phyloP scores from a whole-genome alignment of 2,329 filamentous ascomycete species.

The Aspergillus versicolor region DNA sequence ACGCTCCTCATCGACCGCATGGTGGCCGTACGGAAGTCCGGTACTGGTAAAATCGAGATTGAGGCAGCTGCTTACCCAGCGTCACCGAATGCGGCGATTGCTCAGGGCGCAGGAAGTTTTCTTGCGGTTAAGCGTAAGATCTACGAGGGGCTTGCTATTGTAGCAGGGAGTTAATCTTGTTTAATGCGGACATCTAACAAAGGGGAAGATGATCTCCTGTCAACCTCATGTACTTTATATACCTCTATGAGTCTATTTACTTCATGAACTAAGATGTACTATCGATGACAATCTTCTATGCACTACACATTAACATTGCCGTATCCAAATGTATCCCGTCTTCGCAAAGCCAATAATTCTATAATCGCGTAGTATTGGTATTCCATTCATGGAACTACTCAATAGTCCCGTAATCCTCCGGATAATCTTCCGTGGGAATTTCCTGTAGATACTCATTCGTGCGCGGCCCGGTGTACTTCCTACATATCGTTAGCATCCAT shows the following conservation, averaged over 20 bases:
- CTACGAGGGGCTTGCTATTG: slow-evolving; percentile 89
- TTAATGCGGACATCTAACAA: neutral
- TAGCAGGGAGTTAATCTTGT: slow-evolving; percentile 60
- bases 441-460: slow-evolving; percentile 52
- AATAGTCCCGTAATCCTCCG: slow-evolving; percentile 18
- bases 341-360: neutral
- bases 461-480: slow-evolving; percentile 59
- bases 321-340: neutral
- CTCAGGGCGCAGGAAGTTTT: slow-evolving; percentile 66
- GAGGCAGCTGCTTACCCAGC: slow-evolving; percentile 68
- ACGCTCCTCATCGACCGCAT: slow-evolving; percentile 84
- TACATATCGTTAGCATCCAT: slow-evolving; percentile 22
- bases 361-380: neutral
- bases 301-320: neutral
- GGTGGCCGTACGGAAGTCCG: slow-evolving; percentile 85
- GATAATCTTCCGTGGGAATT: slow-evolving; percentile 33
- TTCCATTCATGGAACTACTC: neutral
- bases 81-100: slow-evolving; percentile 38
- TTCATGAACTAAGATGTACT: neutral
- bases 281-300: neutral
- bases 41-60: slow-evolving; percentile 82
- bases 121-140: slow-evolving; percentile 87
- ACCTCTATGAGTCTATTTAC: neutral
- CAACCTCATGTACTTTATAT: slow-evolving; percentile 3
- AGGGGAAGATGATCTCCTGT: neutral